Evolutionary conservation across 805 yeast species (phyloP).

Genomic region (Nakazawaea laoshanensis): DNA sequence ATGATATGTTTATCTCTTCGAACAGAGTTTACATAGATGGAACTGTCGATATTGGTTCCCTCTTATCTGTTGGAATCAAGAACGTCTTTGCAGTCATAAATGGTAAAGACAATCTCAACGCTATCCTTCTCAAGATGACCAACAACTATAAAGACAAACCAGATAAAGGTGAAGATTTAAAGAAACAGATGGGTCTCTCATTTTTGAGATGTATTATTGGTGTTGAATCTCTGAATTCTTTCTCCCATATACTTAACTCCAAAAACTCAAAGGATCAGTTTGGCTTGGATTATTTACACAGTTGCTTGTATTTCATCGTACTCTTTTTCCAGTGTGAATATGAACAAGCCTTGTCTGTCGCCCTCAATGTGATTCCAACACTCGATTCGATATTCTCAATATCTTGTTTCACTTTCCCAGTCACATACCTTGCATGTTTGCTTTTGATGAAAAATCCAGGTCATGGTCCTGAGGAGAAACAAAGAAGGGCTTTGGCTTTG

Average conservation of each 20-base stretch:
- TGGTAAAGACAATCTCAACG: conserved; percentile 7
- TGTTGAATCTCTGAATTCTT: too few species aligned
- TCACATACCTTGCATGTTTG: conserved; percentile 11
- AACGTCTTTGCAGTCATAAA: conserved; percentile 1
- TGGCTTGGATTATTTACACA: too few species aligned
- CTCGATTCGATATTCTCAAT: conserved; percentile 1
- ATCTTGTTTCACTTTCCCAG: conserved; percentile 8
- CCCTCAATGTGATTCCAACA: conserved; percentile 1
- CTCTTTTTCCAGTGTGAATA: not conserved
- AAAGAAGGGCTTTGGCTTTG: conserved; percentile 13
- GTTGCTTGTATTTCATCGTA: not conserved
- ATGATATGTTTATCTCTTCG: conserved; percentile 13
- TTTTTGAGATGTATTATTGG: conserved; percentile 7
- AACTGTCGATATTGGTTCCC: conserved; percentile 2
- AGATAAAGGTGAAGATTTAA: too few species aligned
- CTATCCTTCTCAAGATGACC: too few species aligned
- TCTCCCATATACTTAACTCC: not conserved
- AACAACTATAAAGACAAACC: too few species aligned
- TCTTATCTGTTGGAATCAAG: conserved; percentile 12
- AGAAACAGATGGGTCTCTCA: too few species aligned
- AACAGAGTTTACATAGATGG: conserved; percentile 7
- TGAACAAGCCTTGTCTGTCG: not conserved
- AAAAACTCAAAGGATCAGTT: not conserved
- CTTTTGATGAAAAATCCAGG: conserved; percentile 13
- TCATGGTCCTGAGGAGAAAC: conserved; percentile 13